Conservation (phyloP, 1,139 yeast genomes). For the Nakaseomyces delphensis region DNA sequence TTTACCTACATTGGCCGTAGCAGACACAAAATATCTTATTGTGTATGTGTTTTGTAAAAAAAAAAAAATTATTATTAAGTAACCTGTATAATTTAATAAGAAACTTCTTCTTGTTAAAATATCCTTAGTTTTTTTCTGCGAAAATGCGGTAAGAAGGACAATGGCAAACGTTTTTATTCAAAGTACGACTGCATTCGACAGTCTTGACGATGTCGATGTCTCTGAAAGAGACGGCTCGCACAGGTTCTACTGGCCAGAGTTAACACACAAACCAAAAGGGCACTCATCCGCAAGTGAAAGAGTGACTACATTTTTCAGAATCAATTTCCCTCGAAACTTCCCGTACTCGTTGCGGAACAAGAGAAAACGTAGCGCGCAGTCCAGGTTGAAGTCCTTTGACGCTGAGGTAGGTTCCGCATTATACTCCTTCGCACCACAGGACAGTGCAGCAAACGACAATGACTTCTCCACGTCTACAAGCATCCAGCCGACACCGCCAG, state of each 20-base stretch:
- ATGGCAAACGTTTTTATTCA: too few species aligned
- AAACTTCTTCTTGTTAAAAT: too few species aligned
- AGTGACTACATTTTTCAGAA: not conserved
- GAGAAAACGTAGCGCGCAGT: not conserved
- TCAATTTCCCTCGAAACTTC: constrained; percentile 1
- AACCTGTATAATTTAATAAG: too few species aligned
- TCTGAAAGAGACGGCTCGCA: not conserved
- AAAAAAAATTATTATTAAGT: too few species aligned
- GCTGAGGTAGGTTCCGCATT: not conserved
- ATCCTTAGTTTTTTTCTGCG: too few species aligned
- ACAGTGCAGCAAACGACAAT: not conserved
- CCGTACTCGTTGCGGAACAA: not conserved
- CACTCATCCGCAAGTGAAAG: not conserved
- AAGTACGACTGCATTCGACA: too few species aligned
- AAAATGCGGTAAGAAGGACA: too few species aligned
- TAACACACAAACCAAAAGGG: not conserved
- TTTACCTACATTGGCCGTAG: too few species aligned
- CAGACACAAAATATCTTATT: too few species aligned
- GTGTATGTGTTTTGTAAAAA: too few species aligned
- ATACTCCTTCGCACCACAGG: not conserved
- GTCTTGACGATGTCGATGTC: too few species aligned
- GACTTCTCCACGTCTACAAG: not conserved
- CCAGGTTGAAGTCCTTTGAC: not conserved
- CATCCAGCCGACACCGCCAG: constrained; percentile 1
- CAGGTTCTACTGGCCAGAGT: not conserved